These are phyloP conservation scores for Mycena olivaceomarginata DNA, from an alignment of 768 basidiomycete species.

Conservation along the genomic window DNA sequence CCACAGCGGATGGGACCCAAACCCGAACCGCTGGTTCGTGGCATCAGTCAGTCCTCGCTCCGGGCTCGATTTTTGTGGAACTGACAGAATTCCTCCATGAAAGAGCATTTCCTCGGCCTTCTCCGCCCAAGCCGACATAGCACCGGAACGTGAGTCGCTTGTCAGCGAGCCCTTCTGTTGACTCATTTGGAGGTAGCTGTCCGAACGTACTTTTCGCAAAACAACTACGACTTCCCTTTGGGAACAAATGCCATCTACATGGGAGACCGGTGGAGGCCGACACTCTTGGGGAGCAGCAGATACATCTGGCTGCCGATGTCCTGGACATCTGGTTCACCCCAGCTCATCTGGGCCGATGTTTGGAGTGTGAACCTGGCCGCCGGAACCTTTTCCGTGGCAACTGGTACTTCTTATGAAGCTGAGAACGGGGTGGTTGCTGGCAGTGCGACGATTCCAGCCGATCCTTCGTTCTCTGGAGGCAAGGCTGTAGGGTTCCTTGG, in stretches of 20 bases:
- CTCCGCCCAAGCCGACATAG: slow-evolving; percentile 75
- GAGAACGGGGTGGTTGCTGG: slow-evolving; percentile 71
- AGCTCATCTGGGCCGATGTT: slow-evolving; percentile 73
- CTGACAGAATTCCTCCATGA: neutral
- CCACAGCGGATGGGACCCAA: slow-evolving; percentile 70
- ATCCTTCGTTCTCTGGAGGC: slow-evolving; percentile 71
- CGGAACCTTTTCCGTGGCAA: slow-evolving; percentile 69
- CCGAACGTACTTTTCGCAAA: slow-evolving; percentile 79
- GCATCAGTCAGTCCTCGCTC: slow-evolving; percentile 59
- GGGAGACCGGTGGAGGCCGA: slow-evolving; percentile 79
- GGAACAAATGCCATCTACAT: slow-evolving; percentile 73
- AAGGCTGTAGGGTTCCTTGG: slow-evolving; percentile 74
- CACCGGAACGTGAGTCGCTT: slow-evolving; percentile 54
- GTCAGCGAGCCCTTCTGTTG: neutral
- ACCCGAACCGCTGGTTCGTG: slow-evolving; percentile 77
- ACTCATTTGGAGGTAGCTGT: slow-evolving; percentile 46
- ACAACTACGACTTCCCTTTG: slow-evolving; percentile 71
- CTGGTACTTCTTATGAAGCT: slow-evolving; percentile 74
- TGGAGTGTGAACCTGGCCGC: slow-evolving; percentile 72
- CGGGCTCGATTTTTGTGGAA: neutral
- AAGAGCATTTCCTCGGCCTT: slow-evolving; percentile 64
- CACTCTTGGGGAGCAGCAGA: slow-evolving; percentile 71
- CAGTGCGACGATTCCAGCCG: slow-evolving; percentile 63
- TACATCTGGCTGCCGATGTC: slow-evolving; percentile 80
- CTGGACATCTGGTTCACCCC: slow-evolving; percentile 73